Evolutionary conservation across 1,139 yeast genomes (phyloP).

Genomic region (Geotrichum carabidarum): DNA sequence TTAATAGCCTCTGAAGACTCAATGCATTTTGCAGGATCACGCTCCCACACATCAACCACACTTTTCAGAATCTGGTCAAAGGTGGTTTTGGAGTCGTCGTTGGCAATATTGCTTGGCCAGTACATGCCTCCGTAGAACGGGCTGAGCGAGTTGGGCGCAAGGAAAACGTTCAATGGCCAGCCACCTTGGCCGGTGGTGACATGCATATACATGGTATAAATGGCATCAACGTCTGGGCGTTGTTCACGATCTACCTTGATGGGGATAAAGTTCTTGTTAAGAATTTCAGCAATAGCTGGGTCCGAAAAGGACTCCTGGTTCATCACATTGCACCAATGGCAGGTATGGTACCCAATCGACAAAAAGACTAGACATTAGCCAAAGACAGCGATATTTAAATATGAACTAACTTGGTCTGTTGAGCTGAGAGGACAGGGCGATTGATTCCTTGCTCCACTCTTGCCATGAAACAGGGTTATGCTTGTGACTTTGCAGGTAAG

Average conservation of each 20-base stretch:
- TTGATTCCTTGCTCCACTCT: constrained; percentile 36
- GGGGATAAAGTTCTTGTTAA: constrained; percentile 37
- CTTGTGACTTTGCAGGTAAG: constrained; percentile 31
- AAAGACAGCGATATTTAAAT: not conserved
- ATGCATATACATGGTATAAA: constrained; percentile 40
- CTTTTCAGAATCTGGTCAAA: constrained; percentile 28
- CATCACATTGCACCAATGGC: constrained; percentile 43
- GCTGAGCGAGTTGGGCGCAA: constrained; percentile 36
- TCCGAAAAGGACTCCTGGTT: constrained; percentile 36
- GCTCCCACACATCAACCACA: constrained; percentile 32
- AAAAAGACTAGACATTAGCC: constrained; percentile 27
- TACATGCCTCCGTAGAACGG: constrained; percentile 41
- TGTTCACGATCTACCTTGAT: constrained; percentile 40
- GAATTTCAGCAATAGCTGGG: constrained; percentile 30
- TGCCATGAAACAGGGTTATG: constrained; percentile 37
- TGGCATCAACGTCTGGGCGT: constrained; percentile 39
- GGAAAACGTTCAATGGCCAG: constrained; percentile 42
- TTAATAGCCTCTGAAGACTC: constrained; percentile 29
- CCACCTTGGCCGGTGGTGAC: constrained; percentile 40
- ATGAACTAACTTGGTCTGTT: constrained; percentile 30
- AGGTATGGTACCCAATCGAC: constrained; percentile 39
- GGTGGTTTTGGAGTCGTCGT: constrained; percentile 14
- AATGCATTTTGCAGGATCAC: constrained; percentile 28
- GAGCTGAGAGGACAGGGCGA: constrained; percentile 32
- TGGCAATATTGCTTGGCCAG: constrained; percentile 33